phyloP scores from a whole-genome alignment of 108 stramenopile genomes.

The Skeletonema grethae region DNA sequence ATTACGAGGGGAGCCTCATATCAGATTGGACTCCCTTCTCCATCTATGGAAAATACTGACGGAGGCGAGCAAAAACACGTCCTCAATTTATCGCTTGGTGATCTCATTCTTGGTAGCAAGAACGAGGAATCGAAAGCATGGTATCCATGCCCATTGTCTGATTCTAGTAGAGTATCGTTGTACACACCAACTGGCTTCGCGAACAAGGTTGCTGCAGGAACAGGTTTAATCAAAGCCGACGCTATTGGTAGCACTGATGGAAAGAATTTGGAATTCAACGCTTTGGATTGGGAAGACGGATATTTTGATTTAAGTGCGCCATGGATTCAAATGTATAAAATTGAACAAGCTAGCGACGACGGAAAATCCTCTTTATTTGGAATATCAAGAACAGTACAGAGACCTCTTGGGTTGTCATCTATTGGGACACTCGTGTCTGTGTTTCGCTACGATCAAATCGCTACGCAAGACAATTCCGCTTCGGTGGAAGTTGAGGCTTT shows the following conservation, averaged over 20 bases:
- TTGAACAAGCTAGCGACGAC: not conserved
- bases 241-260: not conserved
- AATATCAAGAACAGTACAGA: conserved; percentile 39
- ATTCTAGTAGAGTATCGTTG: conserved; percentile 39
- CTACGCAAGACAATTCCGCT: not conserved
- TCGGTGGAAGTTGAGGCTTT: conserved; percentile 30
- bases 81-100: conserved; percentile 34
- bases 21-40: conserved; percentile 22
- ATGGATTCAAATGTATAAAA: conserved; percentile 15
- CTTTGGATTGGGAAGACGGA: conserved; percentile 26
- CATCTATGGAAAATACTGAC: not conserved
- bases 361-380: conserved; percentile 18
- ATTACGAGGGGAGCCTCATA: conserved; percentile 34
- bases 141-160: conserved; percentile 49
- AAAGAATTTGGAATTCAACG: conserved; percentile 23
- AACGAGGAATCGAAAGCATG: conserved; percentile 39
- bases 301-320: conserved; percentile 35
- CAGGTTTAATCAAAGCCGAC: not conserved
- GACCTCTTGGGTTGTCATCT: conserved; percentile 33
- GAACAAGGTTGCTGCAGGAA: conserved; percentile 14
- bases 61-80: conserved; percentile 2
- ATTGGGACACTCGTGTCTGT: conserved; percentile 38
- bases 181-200: conserved; percentile 12
- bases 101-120: conserved; percentile 41
- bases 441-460: conserved; percentile 21